Evolutionary conservation across 2,329 filamentous ascomycete genomes (phyloP), one percentile per base, ranked within the genome.

Genomic region (Cercospora sp.): DNA sequence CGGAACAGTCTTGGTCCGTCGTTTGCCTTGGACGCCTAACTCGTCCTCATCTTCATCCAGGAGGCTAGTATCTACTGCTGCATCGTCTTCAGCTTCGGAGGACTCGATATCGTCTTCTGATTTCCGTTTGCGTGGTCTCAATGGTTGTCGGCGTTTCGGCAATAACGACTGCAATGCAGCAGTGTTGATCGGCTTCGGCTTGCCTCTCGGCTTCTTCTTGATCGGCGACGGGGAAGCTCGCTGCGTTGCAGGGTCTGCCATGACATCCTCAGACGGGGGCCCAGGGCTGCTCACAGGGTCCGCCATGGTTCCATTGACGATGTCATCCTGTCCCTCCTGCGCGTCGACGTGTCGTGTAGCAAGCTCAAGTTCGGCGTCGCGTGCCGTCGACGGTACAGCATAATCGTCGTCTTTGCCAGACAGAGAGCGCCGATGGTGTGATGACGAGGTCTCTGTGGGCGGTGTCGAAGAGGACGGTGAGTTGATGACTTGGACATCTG

Each of bases 121-220:
- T 71, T 66, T 79, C 23, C 72, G 64, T 30, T 67, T 45, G 55
- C 75, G 65, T 9, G 71, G 64, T 53, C 66, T 69, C 4, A 72
- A 60, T 18, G 75, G 67, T 60, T 74, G 77, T 40, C 75, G 73
- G 64, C 81, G 77, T 67, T 80, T 82, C 10, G 83, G 83, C 16
- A 84, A 76, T 7, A 84, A 72, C 6, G 78, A 76, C 69, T 83
- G 82, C 20, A 84, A 74, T 28, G 79, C 79, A 3, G 82, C 81
- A 28, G 82, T 84, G 7, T 81, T 81, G 31, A 79, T 69, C 18
- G 74, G 73, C 73, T 73, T 77, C 5, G 69, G 45, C 53, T 76
- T 72, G 62, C 77, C 74, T 67, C 73, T 68, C 72, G 28, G 59
- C 62, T 72, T 75, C 51, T 64, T 69, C 23, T 67, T 73, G 55